Base-by-base conservation (phyloP, 352 stramenopile species). In the Phytophthora megakarya region DNA sequence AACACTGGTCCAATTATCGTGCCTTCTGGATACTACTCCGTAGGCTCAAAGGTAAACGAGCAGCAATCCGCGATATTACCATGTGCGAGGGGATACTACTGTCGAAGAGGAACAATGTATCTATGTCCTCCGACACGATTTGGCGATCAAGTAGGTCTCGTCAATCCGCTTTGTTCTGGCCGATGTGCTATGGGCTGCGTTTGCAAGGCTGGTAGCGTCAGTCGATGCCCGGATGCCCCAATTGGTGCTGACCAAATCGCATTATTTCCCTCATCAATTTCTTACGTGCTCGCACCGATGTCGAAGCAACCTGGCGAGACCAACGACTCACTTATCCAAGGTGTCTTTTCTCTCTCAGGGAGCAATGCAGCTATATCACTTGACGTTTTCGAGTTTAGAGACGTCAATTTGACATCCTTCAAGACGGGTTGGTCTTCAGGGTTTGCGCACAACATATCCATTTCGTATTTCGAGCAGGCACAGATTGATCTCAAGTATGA, bases 1-100 rank as follows among this genome's bases (percentile, higher is more conserved):
- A 86, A 84, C 35, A 33, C 32, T n/a, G 68, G 63, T 0, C 66
- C 64, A n/a, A 23, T 79, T 13, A 26, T 30, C 11, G 80, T 84
- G 13, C 78, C 77, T 5, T 56, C 67, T 28, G 80, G 80, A 0
- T 80, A 78, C 37, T 87, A 83, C 28, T 72, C 80, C 4, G 54
- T 83, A 4, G 73, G 75, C 1, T 77, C 77, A 5, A 55, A 48
- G 21, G 10, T 44, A 18, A 65, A 61, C 35, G 53, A 66, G 5
- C 52, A 70, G 35, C 79, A 83, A 26, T 75, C 62, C 1, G 40
- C 58, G 8, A 67, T 82, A 23, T 51, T 84, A 22, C 50, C 58
- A 12, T 89, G 77, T 49, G 73, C 80, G n/a, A 65, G 67, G 40
- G 80, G 80, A 21, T 73, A 66, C 37, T 89, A 84, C 43, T 89